A percentile compares a stretch with the other conserved stretches of the same genome.
phyloP scores from a whole-genome alignment of 2,329 filamentous ascomycete species.

The Didymella pomorum region DNA sequence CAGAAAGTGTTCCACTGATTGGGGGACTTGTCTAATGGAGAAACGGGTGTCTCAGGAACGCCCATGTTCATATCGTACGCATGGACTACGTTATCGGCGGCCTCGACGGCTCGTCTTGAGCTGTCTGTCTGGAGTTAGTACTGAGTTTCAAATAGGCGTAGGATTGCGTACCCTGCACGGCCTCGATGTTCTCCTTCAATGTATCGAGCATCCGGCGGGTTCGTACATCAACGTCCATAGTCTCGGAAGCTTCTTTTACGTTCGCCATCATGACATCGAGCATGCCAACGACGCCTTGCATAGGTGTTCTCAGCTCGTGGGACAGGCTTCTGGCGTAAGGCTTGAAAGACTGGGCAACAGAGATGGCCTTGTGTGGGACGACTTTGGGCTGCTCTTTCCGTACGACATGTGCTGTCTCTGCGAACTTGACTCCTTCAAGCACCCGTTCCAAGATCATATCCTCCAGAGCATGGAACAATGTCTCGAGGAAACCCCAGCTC shows the following conservation, averaged over 20 bases:
- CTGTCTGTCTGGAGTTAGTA: slow-evolving; percentile 61
- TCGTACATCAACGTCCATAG: slow-evolving; percentile 60
- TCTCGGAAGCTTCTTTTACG: slow-evolving; percentile 70
- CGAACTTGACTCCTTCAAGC: slow-evolving; percentile 60
- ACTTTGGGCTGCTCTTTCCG: slow-evolving; percentile 50
- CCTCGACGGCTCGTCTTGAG: slow-evolving; percentile 74
- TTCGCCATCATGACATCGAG: slow-evolving; percentile 79
- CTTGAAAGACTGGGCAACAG: slow-evolving; percentile 70
- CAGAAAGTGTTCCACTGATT: slow-evolving; percentile 39
- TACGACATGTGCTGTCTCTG: slow-evolving; percentile 36
- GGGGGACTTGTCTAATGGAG: slow-evolving; percentile 48
- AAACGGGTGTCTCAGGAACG: slow-evolving; percentile 69
- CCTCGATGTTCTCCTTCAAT: slow-evolving; percentile 73
- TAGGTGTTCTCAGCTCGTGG: slow-evolving; percentile 75
- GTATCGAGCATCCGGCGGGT: slow-evolving; percentile 66
- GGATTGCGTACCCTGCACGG: slow-evolving; percentile 67
- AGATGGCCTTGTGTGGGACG: slow-evolving; percentile 64
- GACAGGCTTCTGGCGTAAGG: slow-evolving; percentile 77
- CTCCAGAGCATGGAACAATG: slow-evolving; percentile 73
- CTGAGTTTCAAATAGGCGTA: background rate
- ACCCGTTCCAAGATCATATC: slow-evolving; percentile 69
- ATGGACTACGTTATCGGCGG: slow-evolving; percentile 78
- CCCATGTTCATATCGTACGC: slow-evolving; percentile 80
- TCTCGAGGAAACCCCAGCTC: slow-evolving; percentile 72
- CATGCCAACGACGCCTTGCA: slow-evolving; percentile 80